Evolutionary conservation across 441 rosid genomes (phyloP).

Genomic region (Adansonia grandidieri): DNA sequence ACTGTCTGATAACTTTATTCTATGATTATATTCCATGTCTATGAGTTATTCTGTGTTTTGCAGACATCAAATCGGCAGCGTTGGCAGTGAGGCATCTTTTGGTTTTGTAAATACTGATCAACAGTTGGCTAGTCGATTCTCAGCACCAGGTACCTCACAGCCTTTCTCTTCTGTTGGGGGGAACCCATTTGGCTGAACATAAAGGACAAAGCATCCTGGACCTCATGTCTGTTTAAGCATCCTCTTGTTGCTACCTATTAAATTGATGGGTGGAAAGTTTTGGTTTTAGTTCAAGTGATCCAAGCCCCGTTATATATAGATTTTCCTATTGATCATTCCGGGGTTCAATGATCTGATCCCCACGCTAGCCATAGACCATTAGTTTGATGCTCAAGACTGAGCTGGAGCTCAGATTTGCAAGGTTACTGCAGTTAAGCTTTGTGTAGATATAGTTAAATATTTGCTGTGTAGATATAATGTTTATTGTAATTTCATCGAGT

Average conservation of each 20-base stretch:
- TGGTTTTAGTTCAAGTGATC: conserved; percentile 37
- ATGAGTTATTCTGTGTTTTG: conserved; percentile 12
- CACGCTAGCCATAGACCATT: conserved; percentile 24
- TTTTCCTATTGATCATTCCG: neutral
- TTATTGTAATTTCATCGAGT: conserved; percentile 25
- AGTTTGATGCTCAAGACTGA: neutral
- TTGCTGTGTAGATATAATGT: conserved; percentile 20
- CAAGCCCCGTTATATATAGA: conserved; percentile 6
- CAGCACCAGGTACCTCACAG: conserved; percentile 45
- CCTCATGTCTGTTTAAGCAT: conserved; percentile 4
- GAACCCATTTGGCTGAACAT: conserved; percentile 69
- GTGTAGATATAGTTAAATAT: conserved; percentile 24
- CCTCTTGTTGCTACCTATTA: conserved; percentile 44
- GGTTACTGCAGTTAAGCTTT: neutral
- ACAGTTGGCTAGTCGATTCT: conserved; percentile 44
- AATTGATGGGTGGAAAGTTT: conserved; percentile 39
- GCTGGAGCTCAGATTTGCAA: neutral
- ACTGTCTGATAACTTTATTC: neutral
- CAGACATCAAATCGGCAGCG: conserved; percentile 48
- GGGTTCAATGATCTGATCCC: conserved; percentile 24
- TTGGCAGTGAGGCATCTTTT: conserved; percentile 41
- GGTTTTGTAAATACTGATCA: conserved; percentile 49
- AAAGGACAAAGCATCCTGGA: conserved; percentile 19
- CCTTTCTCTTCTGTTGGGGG: conserved; percentile 60
- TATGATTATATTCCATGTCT: neutral